A percentile compares a stretch with the other conserved stretches of the same genome.
Evolutionary conservation across 129 eudicot genomes (phyloP).

Genomic region (Flaveria brownii): DNA sequence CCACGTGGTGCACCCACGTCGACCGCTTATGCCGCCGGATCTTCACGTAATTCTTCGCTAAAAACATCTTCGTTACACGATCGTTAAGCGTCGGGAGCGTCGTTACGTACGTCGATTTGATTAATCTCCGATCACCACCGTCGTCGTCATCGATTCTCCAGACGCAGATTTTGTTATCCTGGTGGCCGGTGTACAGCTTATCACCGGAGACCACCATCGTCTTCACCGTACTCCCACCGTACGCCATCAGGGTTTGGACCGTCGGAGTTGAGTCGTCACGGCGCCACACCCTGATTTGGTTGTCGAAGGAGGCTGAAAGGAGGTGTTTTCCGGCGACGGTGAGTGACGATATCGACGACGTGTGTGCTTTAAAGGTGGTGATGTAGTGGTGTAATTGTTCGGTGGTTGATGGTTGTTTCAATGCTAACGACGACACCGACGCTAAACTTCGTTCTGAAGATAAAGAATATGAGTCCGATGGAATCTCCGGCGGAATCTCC

Average conservation of each 20-base stretch:
- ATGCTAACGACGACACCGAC: conserved; percentile 64
- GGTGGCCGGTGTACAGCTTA: conserved; percentile 74
- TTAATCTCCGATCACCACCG: background rate
- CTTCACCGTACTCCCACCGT: conserved; percentile 52
- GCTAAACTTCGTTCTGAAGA: conserved; percentile 63
- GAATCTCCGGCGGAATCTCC: conserved; percentile 32
- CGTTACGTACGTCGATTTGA: conserved; percentile 28
- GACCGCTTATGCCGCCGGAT: conserved; percentile 58
- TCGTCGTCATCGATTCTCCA: conserved; percentile 54
- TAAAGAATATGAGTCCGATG: conserved; percentile 29
- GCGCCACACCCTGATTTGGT: conserved; percentile 62
- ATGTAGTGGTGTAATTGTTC: conserved; percentile 36
- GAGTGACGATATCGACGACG: conserved; percentile 61
- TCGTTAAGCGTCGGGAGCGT: conserved; percentile 72
- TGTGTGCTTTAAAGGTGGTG: conserved; percentile 73
- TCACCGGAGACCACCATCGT: conserved; percentile 51
- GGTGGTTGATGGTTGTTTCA: conserved; percentile 33
- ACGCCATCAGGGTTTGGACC: conserved; percentile 11
- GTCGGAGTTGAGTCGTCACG: conserved; percentile 13
- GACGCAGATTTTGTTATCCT: conserved; percentile 75
- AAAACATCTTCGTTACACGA: conserved; percentile 49
- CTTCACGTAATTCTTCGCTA: conserved; percentile 60
- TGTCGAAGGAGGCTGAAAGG: conserved; percentile 57
- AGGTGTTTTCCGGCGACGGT: conserved; percentile 62
- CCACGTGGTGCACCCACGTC: conserved; percentile 93